phyloP scores from a whole-genome alignment of 345 rosid genomes.

The Citrus cavaleriei region DNA sequence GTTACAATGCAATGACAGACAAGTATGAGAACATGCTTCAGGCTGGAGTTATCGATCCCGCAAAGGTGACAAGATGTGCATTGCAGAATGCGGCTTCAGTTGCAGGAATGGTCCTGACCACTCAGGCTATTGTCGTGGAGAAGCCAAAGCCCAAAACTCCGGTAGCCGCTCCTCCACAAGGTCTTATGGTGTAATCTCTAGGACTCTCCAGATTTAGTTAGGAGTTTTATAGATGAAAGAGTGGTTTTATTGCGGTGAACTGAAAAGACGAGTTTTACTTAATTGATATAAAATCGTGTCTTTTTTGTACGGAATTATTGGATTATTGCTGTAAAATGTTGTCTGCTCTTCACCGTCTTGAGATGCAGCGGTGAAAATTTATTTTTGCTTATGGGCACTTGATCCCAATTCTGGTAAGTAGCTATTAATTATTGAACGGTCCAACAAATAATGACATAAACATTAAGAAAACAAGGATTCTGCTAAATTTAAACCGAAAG shows the following conservation, averaged over 20 bases:
- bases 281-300: background rate
- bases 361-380: background rate
- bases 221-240: constrained; percentile 8
- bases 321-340: background rate
- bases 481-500: no score
- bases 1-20: constrained; percentile 95
- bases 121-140: constrained; percentile 96
- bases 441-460: no score
- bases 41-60: constrained; percentile 92
- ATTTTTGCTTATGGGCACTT: no score
- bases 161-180: constrained; percentile 53
- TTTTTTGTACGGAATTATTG: background rate
- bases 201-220: background rate
- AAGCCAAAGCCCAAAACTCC: constrained; percentile 71
- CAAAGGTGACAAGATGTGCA: constrained; percentile 92
- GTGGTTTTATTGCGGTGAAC: constrained; percentile 1
- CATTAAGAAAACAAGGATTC: no score
- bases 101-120: constrained; percentile 96
- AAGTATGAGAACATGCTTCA: constrained; percentile 78
- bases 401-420: no score
- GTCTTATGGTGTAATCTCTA: constrained; percentile 44
- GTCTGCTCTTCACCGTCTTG: no score
- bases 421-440: no score
- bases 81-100: constrained; percentile 94
- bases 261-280: background rate